Evolutionary conservation across 1,139 yeast genomes (phyloP).

Genomic region (Geotrichum restrictum): DNA sequence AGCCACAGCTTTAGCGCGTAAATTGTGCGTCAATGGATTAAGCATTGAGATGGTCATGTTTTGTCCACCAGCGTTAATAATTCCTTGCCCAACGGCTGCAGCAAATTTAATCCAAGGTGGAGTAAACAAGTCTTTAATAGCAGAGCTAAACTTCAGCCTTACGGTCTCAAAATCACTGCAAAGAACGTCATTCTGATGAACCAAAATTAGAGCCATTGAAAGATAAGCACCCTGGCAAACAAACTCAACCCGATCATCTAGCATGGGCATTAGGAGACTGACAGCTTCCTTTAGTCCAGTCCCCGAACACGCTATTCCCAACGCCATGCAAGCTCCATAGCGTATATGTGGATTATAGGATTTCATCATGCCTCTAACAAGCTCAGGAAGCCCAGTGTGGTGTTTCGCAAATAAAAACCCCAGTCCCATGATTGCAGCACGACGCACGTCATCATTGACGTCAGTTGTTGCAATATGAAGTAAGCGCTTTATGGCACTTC

Average conservation of each 20-base stretch:
- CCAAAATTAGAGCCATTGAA: constrained; percentile 85
- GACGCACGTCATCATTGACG: constrained; percentile 92
- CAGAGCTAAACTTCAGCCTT: constrained; percentile 67
- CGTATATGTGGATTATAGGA: constrained; percentile 98
- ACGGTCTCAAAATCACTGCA: constrained; percentile 75
- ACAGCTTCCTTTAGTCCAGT: constrained; percentile 83
- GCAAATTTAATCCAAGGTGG: constrained; percentile 97
- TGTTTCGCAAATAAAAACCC: constrained; percentile 90
- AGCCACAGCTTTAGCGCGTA: constrained; percentile 85
- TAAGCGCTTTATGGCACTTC: constrained; percentile 76
- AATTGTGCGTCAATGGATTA: constrained; percentile 79
- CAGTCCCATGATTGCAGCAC: constrained; percentile 87
- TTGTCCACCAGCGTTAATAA: constrained; percentile 97
- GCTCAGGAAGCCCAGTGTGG: constrained; percentile 88
- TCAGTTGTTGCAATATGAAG: constrained; percentile 94
- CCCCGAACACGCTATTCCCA: constrained; percentile 97
- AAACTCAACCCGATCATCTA: constrained; percentile 91
- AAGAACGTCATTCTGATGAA: constrained; percentile 86
- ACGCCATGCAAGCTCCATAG: constrained; percentile 95
- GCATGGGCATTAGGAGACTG: constrained; percentile 85
- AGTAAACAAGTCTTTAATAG: constrained; percentile 81
- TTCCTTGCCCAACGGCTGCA: constrained; percentile 95
- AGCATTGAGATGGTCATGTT: constrained; percentile 89
- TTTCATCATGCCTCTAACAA: constrained; percentile 86
- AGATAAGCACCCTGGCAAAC: constrained; percentile 97